Percentiles rank a stretch among this genome's conserved stretches.
Evolutionary conservation across 805 yeast species (phyloP).

Genomic region (Priceomyces melissophilus): DNA sequence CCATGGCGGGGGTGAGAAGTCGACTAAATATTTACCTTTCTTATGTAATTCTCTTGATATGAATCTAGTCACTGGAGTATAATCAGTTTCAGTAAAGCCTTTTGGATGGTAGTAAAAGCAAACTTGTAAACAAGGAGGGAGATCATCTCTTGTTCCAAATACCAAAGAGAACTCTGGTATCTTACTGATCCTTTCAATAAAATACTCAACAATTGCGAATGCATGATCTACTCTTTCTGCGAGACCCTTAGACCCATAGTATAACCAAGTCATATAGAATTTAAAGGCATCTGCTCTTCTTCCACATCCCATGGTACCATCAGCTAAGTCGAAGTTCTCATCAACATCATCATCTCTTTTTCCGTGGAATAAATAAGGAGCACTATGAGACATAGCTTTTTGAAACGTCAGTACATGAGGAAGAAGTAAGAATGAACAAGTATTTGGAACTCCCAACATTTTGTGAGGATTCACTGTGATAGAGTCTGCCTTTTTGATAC

Average conservation of each 20-base stretch:
- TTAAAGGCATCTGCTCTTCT: constrained; percentile 80
- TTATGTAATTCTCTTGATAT: constrained; percentile 60
- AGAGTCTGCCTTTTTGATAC: constrained; percentile 67
- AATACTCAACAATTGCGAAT: constrained; percentile 58
- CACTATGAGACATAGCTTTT: constrained; percentile 69
- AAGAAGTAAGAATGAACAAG: constrained; percentile 68
- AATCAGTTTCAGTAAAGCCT: constrained; percentile 26
- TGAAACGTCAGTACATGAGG: constrained; percentile 68
- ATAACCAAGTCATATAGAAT: constrained; percentile 76
- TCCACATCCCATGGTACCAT: constrained; percentile 92
- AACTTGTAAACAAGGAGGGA: constrained; percentile 79
- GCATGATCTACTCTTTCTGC: constrained; percentile 70
- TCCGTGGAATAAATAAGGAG: constrained; percentile 78
- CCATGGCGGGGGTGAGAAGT: constrained; percentile 66
- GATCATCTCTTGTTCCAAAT: constrained; percentile 35
- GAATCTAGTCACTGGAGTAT: constrained; percentile 55
- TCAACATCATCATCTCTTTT: constrained; percentile 39
- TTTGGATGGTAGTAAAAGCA: constrained; percentile 69
- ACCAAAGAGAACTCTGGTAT: constrained; percentile 52
- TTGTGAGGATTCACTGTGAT: constrained; percentile 84
- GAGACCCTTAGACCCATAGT: constrained; percentile 70
- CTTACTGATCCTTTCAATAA: constrained; percentile 42
- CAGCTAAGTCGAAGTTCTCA: constrained; percentile 73
- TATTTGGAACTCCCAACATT: constrained; percentile 82
- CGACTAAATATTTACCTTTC: constrained; percentile 67